Evolutionary conservation across 805 yeast genomes (phyloP).

Genomic region (Jamesozyma piceae): DNA sequence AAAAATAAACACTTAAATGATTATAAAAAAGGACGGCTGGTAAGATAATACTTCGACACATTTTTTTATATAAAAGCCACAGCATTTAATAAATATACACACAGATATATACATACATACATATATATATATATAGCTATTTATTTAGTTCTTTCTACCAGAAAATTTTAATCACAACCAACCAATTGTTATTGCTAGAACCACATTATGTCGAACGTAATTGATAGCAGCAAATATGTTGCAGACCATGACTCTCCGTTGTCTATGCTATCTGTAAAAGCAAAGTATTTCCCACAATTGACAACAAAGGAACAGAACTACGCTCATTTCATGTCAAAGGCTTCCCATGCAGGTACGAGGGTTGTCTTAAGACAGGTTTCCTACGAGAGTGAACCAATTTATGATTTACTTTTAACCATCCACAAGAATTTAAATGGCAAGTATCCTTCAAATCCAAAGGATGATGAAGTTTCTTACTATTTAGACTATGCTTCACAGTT

Average conservation of each 20-base stretch:
- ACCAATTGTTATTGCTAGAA: too few species aligned
- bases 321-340: constrained; percentile 77
- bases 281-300: constrained; percentile 62
- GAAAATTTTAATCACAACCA: too few species aligned
- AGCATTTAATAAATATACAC: too few species aligned
- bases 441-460: constrained; percentile 25
- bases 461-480: constrained; percentile 36
- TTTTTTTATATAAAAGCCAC: too few species aligned
- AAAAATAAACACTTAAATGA: too few species aligned
- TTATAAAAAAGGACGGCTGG: too few species aligned
- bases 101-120: too few species aligned
- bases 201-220: background rate
- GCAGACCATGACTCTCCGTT: constrained; percentile 65
- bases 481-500: constrained; percentile 72
- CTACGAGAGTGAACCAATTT: constrained; percentile 69
- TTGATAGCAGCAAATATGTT: constrained; percentile 14
- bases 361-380: constrained; percentile 74
- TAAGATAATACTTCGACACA: too few species aligned
- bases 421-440: constrained; percentile 46
- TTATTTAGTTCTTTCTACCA: too few species aligned
- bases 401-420: constrained; percentile 54
- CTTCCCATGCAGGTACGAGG: constrained; percentile 76
- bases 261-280: constrained; percentile 53
- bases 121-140: too few species aligned
- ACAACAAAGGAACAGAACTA: constrained; percentile 53